These are phyloP conservation scores for Heracleum sosnowskyi DNA, from an alignment of 129 eudicot genomes.

Conservation along the genomic window DNA sequence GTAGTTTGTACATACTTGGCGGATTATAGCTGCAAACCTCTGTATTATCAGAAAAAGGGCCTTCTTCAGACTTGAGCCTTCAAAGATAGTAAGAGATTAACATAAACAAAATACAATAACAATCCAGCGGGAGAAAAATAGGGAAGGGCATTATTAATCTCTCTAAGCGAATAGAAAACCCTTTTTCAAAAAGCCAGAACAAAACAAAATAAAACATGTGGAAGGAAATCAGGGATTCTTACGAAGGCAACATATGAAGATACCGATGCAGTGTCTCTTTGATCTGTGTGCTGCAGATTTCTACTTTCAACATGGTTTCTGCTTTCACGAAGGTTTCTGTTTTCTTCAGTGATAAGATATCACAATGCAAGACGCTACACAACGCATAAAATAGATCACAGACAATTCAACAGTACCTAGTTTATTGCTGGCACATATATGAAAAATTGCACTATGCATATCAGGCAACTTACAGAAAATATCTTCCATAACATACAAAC, in stretches of 20 bases:
- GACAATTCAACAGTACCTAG: neutral
- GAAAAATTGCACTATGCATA: neutral
- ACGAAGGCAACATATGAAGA: slow-evolving; percentile 38
- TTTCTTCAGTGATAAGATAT: slow-evolving; percentile 20
- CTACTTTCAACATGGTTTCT: slow-evolving; percentile 19
- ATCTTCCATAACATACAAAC: neutral
- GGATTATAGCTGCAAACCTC: slow-evolving; percentile 17
- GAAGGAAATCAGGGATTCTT: slow-evolving; percentile 23
- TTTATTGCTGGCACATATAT: neutral
- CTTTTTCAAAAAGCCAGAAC: neutral
- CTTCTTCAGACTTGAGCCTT: slow-evolving; percentile 39
- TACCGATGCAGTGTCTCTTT: slow-evolving; percentile 29
- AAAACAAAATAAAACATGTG: neutral
- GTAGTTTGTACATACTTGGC: slow-evolving; percentile 26
- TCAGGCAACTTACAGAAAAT: neutral
- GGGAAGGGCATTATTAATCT: neutral
- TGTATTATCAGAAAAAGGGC: slow-evolving; percentile 16
- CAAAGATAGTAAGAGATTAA: slow-evolving; percentile 15
- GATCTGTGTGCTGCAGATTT: slow-evolving; percentile 27
- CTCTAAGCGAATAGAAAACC: neutral
- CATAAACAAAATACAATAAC: slow-evolving; percentile 1
- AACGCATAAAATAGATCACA: neutral
- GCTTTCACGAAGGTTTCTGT: neutral
- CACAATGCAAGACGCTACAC: slow-evolving; percentile 47
- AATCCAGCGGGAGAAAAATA: neutral